Percentiles rank a stretch among this genome's conserved stretches.
These are phyloP conservation scores for Sanghuangporus sanghuang DNA, from an alignment of 1,284 basidiomycete genomes.

Conservation along the genomic window DNA sequence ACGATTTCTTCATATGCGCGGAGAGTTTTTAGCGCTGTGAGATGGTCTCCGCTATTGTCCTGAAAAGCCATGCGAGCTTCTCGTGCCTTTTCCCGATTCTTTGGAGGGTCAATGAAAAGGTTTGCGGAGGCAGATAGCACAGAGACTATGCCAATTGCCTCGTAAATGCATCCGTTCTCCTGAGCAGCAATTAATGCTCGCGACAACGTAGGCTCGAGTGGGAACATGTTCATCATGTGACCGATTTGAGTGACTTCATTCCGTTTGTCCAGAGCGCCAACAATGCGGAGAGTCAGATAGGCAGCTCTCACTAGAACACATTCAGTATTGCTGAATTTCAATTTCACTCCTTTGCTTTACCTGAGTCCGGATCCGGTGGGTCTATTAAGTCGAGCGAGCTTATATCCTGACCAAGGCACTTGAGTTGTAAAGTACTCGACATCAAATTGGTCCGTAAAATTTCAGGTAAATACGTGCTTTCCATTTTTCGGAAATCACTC, in stretches of 20 bases:
- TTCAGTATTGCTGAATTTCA: not conserved
- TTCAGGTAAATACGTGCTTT: constrained; percentile 73
- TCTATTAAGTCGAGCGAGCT: constrained; percentile 84
- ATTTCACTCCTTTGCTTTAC: constrained; percentile 38
- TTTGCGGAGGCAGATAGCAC: constrained; percentile 73
- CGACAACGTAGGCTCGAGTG: constrained; percentile 79
- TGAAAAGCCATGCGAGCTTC: constrained; percentile 75
- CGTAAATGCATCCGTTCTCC: constrained; percentile 61
- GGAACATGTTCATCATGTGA: constrained; percentile 76
- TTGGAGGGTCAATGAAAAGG: constrained; percentile 64
- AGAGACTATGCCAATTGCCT: constrained; percentile 77
- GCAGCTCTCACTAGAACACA: constrained; percentile 54
- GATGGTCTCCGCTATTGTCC: constrained; percentile 84
- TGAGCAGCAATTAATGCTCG: constrained; percentile 73
- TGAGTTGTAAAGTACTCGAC: constrained; percentile 78
- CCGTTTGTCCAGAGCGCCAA: constrained; percentile 67
- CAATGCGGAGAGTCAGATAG: constrained; percentile 67
- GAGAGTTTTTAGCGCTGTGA: constrained; percentile 83
- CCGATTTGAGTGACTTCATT: constrained; percentile 67
- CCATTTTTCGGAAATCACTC: constrained; percentile 63
- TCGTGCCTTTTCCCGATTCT: constrained; percentile 62
- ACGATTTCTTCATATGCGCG: constrained; percentile 69
- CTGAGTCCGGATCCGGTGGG: constrained; percentile 63
- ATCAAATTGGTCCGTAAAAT: constrained; percentile 84
- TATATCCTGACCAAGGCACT: constrained; percentile 76